A percentile compares a stretch with the other conserved stretches of the same genome.
These are phyloP conservation scores for Colletotrichum orbiculare DNA, from an alignment of 2,329 filamentous ascomycete species.

Conservation along the genomic window DNA sequence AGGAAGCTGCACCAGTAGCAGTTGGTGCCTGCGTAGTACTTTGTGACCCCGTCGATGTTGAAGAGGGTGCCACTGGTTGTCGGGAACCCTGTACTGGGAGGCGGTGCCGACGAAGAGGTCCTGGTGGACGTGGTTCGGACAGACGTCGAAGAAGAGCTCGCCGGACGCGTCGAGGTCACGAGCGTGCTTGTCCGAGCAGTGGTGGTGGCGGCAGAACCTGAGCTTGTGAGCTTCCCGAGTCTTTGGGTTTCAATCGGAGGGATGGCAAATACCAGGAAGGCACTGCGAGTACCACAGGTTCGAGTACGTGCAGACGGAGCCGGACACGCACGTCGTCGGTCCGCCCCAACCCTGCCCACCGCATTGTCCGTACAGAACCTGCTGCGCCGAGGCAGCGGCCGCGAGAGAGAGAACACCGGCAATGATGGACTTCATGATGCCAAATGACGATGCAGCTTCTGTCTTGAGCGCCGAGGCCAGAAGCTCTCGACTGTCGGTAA, in stretches of 20 bases:
- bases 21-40: conserved; percentile 66
- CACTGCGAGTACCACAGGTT: conserved; percentile 54
- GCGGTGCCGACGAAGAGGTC: conserved; percentile 26
- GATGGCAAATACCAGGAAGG: conserved; percentile 42
- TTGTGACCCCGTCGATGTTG: conserved; percentile 55
- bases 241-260: no score
- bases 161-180: conserved; percentile 26
- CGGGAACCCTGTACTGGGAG: conserved; percentile 39
- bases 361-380: conserved; percentile 49
- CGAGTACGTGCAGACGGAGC: conserved; percentile 49
- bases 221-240: not conserved
- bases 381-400: conserved; percentile 34
- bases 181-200: conserved; percentile 25
- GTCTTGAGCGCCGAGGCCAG: not conserved
- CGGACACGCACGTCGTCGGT: conserved; percentile 54
- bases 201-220: conserved; percentile 27
- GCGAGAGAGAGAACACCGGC: conserved; percentile 28
- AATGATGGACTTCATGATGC: conserved; percentile 31
- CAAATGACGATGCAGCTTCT: not conserved
- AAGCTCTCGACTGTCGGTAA: conserved; percentile 9
- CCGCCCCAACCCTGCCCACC: conserved; percentile 55
- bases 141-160: conserved; percentile 22
- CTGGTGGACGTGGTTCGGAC: conserved; percentile 31
- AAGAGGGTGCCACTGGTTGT: conserved; percentile 47
- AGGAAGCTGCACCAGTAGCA: conserved; percentile 68